Evolutionary conservation across 2,329 filamentous ascomycete species (phyloP).

Genomic region (Xylaria sp.): DNA sequence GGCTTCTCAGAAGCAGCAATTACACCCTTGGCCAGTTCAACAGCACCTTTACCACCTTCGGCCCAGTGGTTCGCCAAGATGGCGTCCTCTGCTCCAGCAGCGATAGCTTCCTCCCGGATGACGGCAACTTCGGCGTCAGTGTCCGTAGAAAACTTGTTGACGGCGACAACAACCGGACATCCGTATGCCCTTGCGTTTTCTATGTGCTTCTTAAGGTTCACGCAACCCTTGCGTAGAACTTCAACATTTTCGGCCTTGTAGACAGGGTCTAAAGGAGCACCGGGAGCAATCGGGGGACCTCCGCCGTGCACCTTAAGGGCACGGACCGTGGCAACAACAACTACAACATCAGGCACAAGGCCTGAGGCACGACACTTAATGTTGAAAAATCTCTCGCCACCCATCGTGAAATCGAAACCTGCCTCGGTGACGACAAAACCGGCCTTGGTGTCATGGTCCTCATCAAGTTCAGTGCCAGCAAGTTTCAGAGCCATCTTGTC

Average conservation of each 20-base stretch:
- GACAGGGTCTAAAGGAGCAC: conserved; percentile 83
- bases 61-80: conserved; percentile 97
- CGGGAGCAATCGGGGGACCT: conserved; percentile 91
- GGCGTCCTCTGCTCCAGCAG: conserved; percentile 92
- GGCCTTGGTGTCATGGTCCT: conserved; percentile 82
- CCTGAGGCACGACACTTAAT: conserved; percentile 98
- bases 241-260: conserved; percentile 96
- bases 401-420: conserved; percentile 99
- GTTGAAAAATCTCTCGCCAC: conserved; percentile 99
- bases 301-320: conserved; percentile 97
- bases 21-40: conserved; percentile 89
- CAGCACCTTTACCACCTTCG: conserved; percentile 88
- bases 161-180: conserved; percentile 92
- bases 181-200: conserved; percentile 89
- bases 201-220: conserved; percentile 97
- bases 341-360: conserved; percentile 90
- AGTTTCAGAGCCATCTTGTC: conserved; percentile 97
- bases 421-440: conserved; percentile 97
- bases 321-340: conserved; percentile 94
- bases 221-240: conserved; percentile 86
- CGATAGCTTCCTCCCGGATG: conserved; percentile 88
- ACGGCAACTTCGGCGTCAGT: conserved; percentile 91
- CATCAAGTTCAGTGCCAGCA: conserved; percentile 90
- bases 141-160: conserved; percentile 96
- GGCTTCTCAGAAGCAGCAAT: conserved; percentile 84